These are phyloP conservation scores for Colletotrichum spaethianum DNA, from an alignment of 2,329 filamentous ascomycete species.

Conservation along the genomic window DNA sequence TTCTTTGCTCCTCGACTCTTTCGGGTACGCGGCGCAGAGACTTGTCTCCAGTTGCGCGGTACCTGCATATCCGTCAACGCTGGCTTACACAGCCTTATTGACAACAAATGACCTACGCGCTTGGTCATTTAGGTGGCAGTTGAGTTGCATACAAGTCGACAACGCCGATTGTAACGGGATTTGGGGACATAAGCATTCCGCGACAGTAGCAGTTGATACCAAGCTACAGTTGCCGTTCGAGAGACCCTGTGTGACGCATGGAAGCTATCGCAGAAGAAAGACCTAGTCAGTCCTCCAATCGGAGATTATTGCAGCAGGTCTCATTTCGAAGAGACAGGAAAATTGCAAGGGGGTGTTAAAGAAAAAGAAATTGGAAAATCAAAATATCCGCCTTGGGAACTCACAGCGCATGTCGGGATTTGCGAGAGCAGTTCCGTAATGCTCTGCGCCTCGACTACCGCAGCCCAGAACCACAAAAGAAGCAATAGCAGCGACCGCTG, in stretches of 20 bases:
- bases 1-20: slow-evolving; percentile 41
- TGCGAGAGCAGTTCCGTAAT: slow-evolving; percentile 14
- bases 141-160: slow-evolving; percentile 42
- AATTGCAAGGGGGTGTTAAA: not conserved
- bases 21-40: slow-evolving; percentile 43
- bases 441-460: slow-evolving; percentile 27
- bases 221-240: slow-evolving; percentile 38
- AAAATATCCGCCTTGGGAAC: not conserved
- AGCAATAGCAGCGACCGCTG: slow-evolving; percentile 22
- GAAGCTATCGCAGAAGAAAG: slow-evolving; percentile 19
- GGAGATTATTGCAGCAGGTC: slow-evolving; percentile 9
- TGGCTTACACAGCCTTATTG: not conserved
- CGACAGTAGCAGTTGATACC: slow-evolving; percentile 28
- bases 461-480: not conserved
- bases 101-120: slow-evolving; percentile 16
- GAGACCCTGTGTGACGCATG: slow-evolving; percentile 31
- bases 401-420: slow-evolving; percentile 32
- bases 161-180: slow-evolving; percentile 36
- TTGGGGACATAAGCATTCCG: slow-evolving; percentile 42
- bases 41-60: slow-evolving; percentile 18
- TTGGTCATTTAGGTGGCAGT: slow-evolving; percentile 42
- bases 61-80: not conserved
- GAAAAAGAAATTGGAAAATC: not conserved
- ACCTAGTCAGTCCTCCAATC: slow-evolving; percentile 26
- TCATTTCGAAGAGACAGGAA: not conserved